Conservation (phyloP, 441 rosid species). For the Isatis lusitanica region DNA sequence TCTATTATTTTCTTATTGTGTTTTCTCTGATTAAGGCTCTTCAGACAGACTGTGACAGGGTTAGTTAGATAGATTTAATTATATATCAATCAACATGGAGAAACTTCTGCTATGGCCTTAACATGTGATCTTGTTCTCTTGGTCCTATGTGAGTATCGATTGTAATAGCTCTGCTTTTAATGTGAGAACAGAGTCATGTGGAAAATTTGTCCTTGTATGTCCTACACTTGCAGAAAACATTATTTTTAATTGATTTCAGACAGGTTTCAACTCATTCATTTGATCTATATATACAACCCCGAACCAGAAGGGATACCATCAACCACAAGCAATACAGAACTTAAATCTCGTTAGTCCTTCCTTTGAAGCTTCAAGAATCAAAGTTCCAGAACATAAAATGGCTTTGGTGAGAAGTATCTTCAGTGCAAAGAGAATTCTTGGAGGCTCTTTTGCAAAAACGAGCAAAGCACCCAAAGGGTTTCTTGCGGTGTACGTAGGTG, state of each 20-base stretch:
- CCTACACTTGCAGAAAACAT: too few relatives aligned
- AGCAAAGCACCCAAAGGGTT: conserved; percentile 25
- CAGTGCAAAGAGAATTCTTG: conserved; percentile 24
- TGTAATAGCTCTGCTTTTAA: too few relatives aligned
- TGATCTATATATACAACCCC: conserved; percentile 4
- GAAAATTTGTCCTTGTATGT: too few relatives aligned
- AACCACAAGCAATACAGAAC: conserved; percentile 11
- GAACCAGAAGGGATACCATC: not conserved
- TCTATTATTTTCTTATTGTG: not conserved
- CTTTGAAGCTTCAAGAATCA: not conserved
- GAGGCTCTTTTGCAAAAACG: too few relatives aligned
- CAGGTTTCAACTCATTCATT: not conserved
- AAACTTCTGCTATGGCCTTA: too few relatives aligned
- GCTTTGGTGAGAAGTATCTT: conserved; percentile 28
- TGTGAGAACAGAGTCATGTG: too few relatives aligned
- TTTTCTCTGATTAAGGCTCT: conserved; percentile 3
- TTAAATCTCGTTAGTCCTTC: conserved; percentile 10
- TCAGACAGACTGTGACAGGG: conserved; percentile 4
- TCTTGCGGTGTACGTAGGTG: conserved; percentile 41
- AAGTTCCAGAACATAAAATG: conserved; percentile 5
- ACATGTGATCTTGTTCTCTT: too few relatives aligned
- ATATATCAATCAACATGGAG: too few relatives aligned
- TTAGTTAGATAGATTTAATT: not conserved
- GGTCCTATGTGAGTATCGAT: too few relatives aligned
- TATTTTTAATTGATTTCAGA: not conserved